Percentiles rank a stretch among this genome's conserved stretches.
Conservation (phyloP, 495 filamentous ascomycete genomes). For the Aspergillus carlsbadensis region DNA sequence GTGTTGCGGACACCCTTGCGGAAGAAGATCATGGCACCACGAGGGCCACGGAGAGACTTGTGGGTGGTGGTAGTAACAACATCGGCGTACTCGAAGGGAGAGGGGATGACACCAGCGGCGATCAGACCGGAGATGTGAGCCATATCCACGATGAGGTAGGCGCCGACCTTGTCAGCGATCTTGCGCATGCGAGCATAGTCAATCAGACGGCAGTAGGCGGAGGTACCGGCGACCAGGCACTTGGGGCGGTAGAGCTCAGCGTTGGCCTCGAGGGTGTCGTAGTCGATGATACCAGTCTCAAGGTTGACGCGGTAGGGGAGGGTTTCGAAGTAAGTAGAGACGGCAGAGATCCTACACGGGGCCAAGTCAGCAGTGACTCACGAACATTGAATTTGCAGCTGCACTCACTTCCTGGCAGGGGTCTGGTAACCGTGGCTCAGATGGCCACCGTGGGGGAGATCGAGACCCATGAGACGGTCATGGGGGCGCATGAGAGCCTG, state of each 20-base stretch:
- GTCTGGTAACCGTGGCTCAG: slow-evolving; percentile 98
- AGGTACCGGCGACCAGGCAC: slow-evolving; percentile 93
- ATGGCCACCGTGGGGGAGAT: slow-evolving; percentile 97
- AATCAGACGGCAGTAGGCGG: slow-evolving; percentile 96
- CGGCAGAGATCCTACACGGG: slow-evolving; percentile 72
- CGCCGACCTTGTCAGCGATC: slow-evolving; percentile 90
- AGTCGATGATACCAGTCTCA: slow-evolving; percentile 96
- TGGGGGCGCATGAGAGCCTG: slow-evolving; percentile 98
- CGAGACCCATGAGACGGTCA: slow-evolving; percentile 94
- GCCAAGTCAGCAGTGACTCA: neutral
- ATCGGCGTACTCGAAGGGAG: slow-evolving; percentile 91
- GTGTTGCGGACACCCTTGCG: slow-evolving; percentile 88
- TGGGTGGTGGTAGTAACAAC: slow-evolving; percentile 99
- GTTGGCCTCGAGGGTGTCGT: slow-evolving; percentile 87
- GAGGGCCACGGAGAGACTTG: slow-evolving; percentile 97
- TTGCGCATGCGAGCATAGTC: slow-evolving; percentile 97
- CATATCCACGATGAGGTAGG: slow-evolving; percentile 96
- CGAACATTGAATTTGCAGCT: neutral
- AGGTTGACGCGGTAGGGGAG: slow-evolving; percentile 90
- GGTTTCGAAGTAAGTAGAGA: slow-evolving; percentile 94
- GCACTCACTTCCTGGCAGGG: slow-evolving; percentile 75
- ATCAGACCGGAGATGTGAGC: slow-evolving; percentile 98
- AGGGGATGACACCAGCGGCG: slow-evolving; percentile 88
- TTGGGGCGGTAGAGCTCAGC: slow-evolving; percentile 94
- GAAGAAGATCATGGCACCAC: slow-evolving; percentile 99